phyloP scores from a whole-genome alignment of 225 moss, liverwort and hornwort genomes.

The Marchantia paleacea region DNA sequence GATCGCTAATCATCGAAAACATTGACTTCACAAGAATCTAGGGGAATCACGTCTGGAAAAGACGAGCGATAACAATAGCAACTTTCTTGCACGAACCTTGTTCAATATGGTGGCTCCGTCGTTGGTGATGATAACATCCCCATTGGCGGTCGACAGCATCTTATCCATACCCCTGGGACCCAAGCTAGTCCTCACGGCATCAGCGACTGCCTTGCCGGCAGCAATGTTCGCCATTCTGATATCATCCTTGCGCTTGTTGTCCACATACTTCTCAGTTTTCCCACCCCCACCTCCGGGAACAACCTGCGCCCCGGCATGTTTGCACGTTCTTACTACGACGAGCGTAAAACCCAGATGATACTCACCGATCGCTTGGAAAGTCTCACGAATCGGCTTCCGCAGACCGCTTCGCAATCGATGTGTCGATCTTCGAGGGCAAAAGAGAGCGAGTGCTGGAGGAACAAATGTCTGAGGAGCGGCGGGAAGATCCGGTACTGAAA shows the following conservation, averaged over 20 bases:
- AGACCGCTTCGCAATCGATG: neutral
- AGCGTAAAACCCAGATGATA: neutral
- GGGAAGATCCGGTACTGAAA: constrained; percentile 7
- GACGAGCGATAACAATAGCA: neutral
- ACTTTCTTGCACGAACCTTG: constrained; percentile 50
- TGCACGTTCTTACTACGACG: neutral
- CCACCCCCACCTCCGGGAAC: constrained; percentile 34
- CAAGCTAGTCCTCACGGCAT: constrained; percentile 91
- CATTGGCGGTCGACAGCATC: constrained; percentile 79
- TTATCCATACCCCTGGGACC: constrained; percentile 98
- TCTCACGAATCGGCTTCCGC: neutral
- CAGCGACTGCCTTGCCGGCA: constrained; percentile 92
- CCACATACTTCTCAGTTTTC: constrained; percentile 96
- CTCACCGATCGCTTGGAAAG: neutral
- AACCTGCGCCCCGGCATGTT: constrained; percentile 59
- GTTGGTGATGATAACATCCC: constrained; percentile 95
- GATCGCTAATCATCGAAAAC: neutral
- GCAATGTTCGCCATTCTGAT: constrained; percentile 83
- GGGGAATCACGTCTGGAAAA: neutral
- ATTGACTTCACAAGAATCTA: neutral
- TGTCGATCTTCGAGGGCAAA: constrained; percentile 2
- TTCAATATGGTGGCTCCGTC: constrained; percentile 97
- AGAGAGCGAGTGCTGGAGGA: too few species aligned
- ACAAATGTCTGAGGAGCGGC: constrained; percentile 6
- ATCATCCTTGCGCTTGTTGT: constrained; percentile 96